Base-by-base conservation (phyloP, 192 early-diverging fungal genomes). In the Polychytrium aggregatum region DNA sequence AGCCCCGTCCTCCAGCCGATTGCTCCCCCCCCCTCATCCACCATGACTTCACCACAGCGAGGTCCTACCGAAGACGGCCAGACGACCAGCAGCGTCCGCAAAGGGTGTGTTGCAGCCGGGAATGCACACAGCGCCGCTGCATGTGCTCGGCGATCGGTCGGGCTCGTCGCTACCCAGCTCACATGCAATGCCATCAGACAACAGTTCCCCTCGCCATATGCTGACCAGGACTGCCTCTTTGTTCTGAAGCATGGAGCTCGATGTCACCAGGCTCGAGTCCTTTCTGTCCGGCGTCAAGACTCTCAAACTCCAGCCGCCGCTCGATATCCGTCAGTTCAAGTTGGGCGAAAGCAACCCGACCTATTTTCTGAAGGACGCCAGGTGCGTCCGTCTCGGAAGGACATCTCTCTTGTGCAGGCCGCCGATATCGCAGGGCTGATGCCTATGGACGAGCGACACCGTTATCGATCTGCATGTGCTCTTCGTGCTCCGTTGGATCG, bases 281-380 rank as follows among this genome's bases (percentile, higher is more conserved):
- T 92, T 83, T 55, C 73, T 91, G 13, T 17, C 36, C 13, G 49
- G 62, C 17, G 63, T 84, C 29, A 53, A 67, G 31, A 21, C 44
- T 10, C 40, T 25, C 14, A 26, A 78, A 27, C 59, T 76, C 33
- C 62, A 59, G 16, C 45, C 57, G 22, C 90, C 90, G 2, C 56
- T 93, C 27, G 47, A 73, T 13, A 55, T 92, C 35, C 69, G 72
- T 44, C 90, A 97, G 70, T 97, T 97, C 63, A 83, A 82, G 46
- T 67, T 87, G 6, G 93, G 93, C 0, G 90, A 94, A 53, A 86
- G 83, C 60, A 97, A 97, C 56, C 93, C 93, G 7, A 97, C 93
- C 6, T 97, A 89, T 48, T 71, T 92, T 36, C 58, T 97, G 33
- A 41, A 52, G 11, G 66, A 64, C 43, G 65, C 67, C 45, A 79